phyloP scores from a whole-genome alignment of 208 protist genomes.

The Phytomonas francai region DNA sequence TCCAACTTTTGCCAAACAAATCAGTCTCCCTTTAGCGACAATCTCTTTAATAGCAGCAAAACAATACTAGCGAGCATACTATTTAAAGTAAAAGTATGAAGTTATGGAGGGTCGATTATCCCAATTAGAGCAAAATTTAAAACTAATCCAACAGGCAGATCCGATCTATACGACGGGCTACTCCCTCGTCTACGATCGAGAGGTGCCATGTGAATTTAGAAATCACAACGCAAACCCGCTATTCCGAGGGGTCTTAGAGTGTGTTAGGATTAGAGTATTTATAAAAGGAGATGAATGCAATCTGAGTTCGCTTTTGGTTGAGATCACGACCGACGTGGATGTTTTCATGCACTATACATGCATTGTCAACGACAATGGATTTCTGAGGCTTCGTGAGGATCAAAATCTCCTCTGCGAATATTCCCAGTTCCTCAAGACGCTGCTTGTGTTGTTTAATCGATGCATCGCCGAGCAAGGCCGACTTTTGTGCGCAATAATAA shows the following conservation, averaged over 20 bases:
- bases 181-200: constrained; percentile 85
- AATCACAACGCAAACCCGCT: constrained; percentile 55
- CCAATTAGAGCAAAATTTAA: constrained; percentile 88
- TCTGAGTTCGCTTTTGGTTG: constrained; percentile 61
- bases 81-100: constrained; percentile 6
- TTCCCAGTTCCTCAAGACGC: constrained; percentile 85
- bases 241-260: constrained; percentile 80
- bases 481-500: constrained; percentile 82
- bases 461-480: constrained; percentile 86
- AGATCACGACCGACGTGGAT: constrained; percentile 88
- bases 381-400: constrained; percentile 70
- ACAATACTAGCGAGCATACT: constrained; percentile 8
- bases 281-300: constrained; percentile 78
- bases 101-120: constrained; percentile 67
- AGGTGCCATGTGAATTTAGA: constrained; percentile 88
- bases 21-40: too few species aligned
- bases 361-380: constrained; percentile 84
- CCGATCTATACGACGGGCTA: constrained; percentile 86
- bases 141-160: constrained; percentile 87
- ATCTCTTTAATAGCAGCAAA: too few species aligned
- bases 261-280: constrained; percentile 89
- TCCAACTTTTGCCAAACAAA: too few species aligned
- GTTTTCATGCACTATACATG: constrained; percentile 93
- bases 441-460: constrained; percentile 91
- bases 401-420: constrained; percentile 93